phyloP scores from a whole-genome alignment of 2,329 filamentous ascomycete species.

The Juglanconis juglandina region DNA sequence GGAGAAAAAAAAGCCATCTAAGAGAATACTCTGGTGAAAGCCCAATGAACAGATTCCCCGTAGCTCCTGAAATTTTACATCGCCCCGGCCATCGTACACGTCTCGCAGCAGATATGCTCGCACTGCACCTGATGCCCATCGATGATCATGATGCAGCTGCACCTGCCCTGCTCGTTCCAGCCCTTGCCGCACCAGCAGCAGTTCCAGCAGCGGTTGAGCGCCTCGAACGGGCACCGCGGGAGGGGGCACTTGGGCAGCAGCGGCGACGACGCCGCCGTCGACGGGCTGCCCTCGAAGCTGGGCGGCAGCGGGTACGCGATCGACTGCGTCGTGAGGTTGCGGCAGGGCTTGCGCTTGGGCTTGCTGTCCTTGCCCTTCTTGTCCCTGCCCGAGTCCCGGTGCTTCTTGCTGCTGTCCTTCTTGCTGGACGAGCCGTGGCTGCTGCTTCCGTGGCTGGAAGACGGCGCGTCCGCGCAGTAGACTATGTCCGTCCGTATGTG shows the following conservation, averaged over 20 bases:
- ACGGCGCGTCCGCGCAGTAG: constrained; percentile 41
- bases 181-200: constrained; percentile 55
- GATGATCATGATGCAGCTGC: constrained; percentile 51
- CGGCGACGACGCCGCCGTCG: constrained; percentile 25
- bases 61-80: constrained; percentile 4
- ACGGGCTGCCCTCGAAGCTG: constrained; percentile 34
- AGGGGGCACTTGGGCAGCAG: constrained; percentile 43
- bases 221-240: constrained; percentile 47
- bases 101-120: constrained; percentile 52
- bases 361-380: constrained; percentile 5
- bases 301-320: constrained; percentile 47
- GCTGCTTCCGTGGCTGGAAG: background rate
- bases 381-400: background rate
- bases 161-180: constrained; percentile 48
- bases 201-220: constrained; percentile 48
- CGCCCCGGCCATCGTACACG: constrained; percentile 40
- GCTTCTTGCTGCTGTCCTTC: constrained; percentile 14
- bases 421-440: constrained; percentile 20
- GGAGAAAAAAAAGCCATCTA: background rate
- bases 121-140: constrained; percentile 47
- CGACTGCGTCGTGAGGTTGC: constrained; percentile 38
- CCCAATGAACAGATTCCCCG: background rate
- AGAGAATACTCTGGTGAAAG: background rate
- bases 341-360: constrained; percentile 37
- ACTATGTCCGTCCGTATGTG: constrained; percentile 43